Conservation (phyloP, 225 moss, liverwort and hornwort species). For the Antitrichia curtipendula region DNA sequence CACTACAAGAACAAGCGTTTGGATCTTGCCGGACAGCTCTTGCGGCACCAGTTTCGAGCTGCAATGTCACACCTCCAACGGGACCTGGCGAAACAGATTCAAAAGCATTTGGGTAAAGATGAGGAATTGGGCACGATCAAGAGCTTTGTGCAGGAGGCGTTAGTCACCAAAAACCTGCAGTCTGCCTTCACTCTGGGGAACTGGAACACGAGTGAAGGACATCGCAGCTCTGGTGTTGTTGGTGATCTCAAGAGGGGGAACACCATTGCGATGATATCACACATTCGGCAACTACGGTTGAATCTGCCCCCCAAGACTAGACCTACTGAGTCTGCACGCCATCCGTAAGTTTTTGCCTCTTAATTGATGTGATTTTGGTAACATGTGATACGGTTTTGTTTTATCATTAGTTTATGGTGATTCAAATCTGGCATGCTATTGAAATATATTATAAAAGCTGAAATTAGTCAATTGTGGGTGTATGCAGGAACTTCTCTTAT, state of each 20-base stretch:
- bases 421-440: neutral
- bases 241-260: constrained; percentile 75
- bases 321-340: constrained; percentile 71
- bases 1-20: constrained; percentile 83
- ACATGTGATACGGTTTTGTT: neutral
- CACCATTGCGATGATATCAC: constrained; percentile 75
- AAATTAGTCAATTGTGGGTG: neutral
- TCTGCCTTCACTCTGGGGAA: constrained; percentile 72
- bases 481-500: constrained; percentile 80
- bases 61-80: constrained; percentile 59
- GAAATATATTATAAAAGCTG: neutral
- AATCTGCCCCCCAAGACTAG: constrained; percentile 42
- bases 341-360: constrained; percentile 49
- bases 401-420: neutral
- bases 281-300: constrained; percentile 62
- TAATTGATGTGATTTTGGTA: neutral
- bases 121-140: constrained; percentile 25
- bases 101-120: constrained; percentile 57
- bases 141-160: constrained; percentile 46
- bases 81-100: constrained; percentile 63
- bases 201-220: constrained; percentile 58
- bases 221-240: constrained; percentile 76
- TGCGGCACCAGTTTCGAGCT: constrained; percentile 71
- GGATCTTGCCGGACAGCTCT: constrained; percentile 78
- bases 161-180: constrained; percentile 56